Percentiles rank a stretch among this genome's conserved stretches.
phyloP scores from a whole-genome alignment of 257 asterid species.

The Cruciata laevipes region DNA sequence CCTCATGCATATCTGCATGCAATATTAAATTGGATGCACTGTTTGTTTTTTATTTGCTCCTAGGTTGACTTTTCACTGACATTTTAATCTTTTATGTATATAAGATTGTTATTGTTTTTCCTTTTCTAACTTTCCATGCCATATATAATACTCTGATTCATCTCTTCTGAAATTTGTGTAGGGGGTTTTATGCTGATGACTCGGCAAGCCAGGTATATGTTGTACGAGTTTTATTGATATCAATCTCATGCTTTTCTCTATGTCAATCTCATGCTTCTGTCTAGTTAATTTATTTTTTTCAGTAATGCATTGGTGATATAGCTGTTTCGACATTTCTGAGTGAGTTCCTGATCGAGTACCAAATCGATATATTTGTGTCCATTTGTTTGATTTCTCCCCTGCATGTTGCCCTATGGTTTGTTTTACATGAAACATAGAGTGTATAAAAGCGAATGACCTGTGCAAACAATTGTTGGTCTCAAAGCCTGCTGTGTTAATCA shows the following conservation, averaged over 20 bases:
- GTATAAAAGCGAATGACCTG: background rate
- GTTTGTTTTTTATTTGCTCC: too few species aligned
- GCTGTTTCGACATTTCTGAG: background rate
- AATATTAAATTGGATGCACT: too few species aligned
- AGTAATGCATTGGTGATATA: background rate
- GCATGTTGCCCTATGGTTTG: background rate
- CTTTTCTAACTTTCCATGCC: background rate
- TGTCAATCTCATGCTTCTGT: background rate
- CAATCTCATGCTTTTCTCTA: background rate
- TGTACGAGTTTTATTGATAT: background rate
- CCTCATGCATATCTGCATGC: too few species aligned
- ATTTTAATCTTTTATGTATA: too few species aligned
- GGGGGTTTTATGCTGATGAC: slow-evolving; percentile 62
- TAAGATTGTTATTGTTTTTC: background rate
- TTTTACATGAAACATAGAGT: background rate
- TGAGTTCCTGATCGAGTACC: background rate
- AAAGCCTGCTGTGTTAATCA: background rate
- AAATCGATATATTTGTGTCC: background rate
- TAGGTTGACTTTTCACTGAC: too few species aligned
- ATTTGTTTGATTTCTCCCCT: background rate
- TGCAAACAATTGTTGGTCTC: background rate
- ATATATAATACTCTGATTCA: slow-evolving; percentile 1
- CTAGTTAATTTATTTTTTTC: background rate
- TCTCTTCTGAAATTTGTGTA: slow-evolving; percentile 24
- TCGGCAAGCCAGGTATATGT: slow-evolving; percentile 49